Percentiles rank a stretch among this genome's conserved stretches.
Conservation (phyloP, 2,329 filamentous ascomycete species). For the Xylaria sp. region DNA sequence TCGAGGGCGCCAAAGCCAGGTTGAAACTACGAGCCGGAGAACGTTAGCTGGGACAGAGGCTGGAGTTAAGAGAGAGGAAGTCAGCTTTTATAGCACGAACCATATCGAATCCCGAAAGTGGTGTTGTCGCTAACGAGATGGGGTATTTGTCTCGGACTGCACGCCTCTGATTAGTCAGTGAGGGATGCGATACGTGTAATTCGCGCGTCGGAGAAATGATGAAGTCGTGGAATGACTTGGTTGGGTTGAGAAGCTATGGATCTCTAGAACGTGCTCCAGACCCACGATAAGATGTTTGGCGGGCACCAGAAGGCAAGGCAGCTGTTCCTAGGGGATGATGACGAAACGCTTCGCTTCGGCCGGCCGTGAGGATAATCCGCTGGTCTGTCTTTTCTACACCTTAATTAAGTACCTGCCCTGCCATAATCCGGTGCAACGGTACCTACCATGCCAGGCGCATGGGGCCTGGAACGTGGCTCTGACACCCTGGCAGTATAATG, state of each 20-base stretch:
- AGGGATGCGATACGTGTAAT: not conserved
- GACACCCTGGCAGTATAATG: constrained; percentile 2
- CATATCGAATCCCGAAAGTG: constrained; percentile 18
- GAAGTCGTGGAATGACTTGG: not conserved
- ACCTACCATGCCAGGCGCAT: not conserved
- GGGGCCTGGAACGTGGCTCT: not conserved
- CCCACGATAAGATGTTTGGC: not conserved
- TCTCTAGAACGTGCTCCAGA: constrained; percentile 3
- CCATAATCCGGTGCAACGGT: not conserved
- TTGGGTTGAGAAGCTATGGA: not conserved
- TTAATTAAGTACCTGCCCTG: not conserved
- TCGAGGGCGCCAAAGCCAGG: constrained; percentile 52
- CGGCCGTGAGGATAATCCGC: constrained; percentile 27
- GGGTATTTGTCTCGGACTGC: constrained; percentile 10
- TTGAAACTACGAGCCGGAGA: constrained; percentile 37
- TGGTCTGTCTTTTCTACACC: not conserved
- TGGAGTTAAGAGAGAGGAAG: not conserved
- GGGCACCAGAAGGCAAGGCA: constrained; percentile 17
- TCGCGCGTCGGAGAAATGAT: not conserved
- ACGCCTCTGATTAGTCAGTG: constrained; percentile 17
- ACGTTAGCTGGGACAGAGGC: constrained; percentile 1
- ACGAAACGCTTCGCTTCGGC: constrained; percentile 31
- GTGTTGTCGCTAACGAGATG: not conserved
- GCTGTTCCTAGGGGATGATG: constrained; percentile 21
- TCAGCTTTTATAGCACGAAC: constrained; percentile 14